Evolutionary conservation across 2,329 filamentous ascomycete genomes (phyloP).

Genomic region (Cladosporium colombiae): DNA sequence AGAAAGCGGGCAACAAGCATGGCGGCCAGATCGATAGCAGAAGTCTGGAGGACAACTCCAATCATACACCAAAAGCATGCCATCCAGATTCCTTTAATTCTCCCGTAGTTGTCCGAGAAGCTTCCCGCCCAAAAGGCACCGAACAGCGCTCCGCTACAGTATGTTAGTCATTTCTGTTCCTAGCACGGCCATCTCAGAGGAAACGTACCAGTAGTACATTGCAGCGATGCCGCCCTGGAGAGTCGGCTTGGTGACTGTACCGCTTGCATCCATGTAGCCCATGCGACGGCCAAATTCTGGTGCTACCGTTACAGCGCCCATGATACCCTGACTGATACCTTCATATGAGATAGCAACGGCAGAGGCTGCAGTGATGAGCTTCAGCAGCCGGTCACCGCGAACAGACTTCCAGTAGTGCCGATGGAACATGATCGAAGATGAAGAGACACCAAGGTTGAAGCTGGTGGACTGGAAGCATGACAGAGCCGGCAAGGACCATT

Average conservation of each 20-base stretch:
- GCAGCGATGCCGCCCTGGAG: constrained; percentile 21
- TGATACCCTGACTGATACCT: constrained; percentile 38
- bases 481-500: constrained; percentile 3
- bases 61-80: constrained; percentile 29
- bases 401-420: constrained; percentile 11
- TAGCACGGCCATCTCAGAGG: not conserved
- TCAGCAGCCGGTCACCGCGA: constrained; percentile 13
- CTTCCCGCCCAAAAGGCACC: constrained; percentile 23
- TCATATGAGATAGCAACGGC: constrained; percentile 28
- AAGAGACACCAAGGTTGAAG: constrained; percentile 1
- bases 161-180: constrained; percentile 3
- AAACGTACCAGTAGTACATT: constrained; percentile 21
- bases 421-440: constrained; percentile 4
- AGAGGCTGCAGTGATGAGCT: constrained; percentile 22
- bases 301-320: constrained; percentile 33
- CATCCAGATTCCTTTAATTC: constrained; percentile 34
- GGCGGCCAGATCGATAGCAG: constrained; percentile 20
- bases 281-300: constrained; percentile 32
- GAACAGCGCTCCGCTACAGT: constrained; percentile 23
- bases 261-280: constrained; percentile 20
- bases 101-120: constrained; percentile 21
- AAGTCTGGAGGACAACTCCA: constrained; percentile 14
- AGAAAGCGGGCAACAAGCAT: constrained; percentile 24
- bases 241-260: constrained; percentile 27
- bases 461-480: not conserved